These are phyloP conservation scores for Ascochyta pisi DNA, from an alignment of 2,329 filamentous ascomycete species.

Conservation along the genomic window DNA sequence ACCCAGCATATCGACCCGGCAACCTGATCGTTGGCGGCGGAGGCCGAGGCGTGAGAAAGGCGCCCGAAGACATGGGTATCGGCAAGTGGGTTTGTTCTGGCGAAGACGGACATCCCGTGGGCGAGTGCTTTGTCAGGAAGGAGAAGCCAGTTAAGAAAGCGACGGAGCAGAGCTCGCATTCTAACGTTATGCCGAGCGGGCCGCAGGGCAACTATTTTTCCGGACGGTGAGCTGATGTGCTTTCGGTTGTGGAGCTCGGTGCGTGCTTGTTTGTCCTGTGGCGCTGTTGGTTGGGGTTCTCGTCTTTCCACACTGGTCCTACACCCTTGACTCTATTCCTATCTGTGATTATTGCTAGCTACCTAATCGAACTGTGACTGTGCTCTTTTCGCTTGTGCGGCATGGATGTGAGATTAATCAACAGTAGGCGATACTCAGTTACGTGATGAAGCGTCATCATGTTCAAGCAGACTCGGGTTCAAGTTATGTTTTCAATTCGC, in stretches of 20 bases:
- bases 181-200: slow-evolving; percentile 12
- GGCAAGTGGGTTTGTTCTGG: slow-evolving; percentile 75
- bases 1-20: slow-evolving; percentile 73
- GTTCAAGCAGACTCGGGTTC: no score
- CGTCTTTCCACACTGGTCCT: not conserved
- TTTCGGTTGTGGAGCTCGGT: not conserved
- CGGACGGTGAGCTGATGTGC: not conserved
- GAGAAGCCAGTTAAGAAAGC: slow-evolving; percentile 31
- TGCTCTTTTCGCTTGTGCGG: no score
- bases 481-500: no score
- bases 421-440: no score
- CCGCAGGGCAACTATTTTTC: slow-evolving; percentile 12
- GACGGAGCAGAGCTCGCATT: slow-evolving; percentile 14
- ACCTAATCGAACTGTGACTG: no score
- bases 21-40: slow-evolving; percentile 83
- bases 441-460: no score
- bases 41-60: slow-evolving; percentile 70
- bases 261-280: no score
- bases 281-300: not conserved
- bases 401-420: no score
- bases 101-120: slow-evolving; percentile 70
- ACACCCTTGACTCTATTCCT: not conserved
- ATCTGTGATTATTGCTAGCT: no score
- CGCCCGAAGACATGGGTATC: slow-evolving; percentile 68
- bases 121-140: slow-evolving; percentile 67